A percentile compares a stretch with the other conserved stretches of the same genome.
Conservation (phyloP, 352 stramenopile species). For the Phytophthora ramorum region DNA sequence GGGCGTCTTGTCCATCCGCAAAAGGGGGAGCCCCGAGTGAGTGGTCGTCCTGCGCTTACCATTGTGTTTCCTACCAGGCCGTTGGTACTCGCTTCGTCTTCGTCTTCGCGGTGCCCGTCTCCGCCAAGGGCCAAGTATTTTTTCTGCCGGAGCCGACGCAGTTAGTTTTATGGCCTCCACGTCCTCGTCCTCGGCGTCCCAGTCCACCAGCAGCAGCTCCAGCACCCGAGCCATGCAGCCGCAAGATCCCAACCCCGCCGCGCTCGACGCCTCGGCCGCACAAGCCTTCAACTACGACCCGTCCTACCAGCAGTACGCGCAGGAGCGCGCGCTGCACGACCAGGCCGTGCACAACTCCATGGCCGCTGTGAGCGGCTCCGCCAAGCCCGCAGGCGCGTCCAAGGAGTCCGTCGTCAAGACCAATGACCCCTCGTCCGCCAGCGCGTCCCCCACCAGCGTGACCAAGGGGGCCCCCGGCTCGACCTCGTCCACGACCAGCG, state of each 20-base stretch:
- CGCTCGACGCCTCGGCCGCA: conserved; percentile 39
- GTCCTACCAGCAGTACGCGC: conserved; percentile 59
- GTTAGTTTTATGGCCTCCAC: conserved; percentile 72
- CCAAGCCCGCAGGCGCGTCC: conserved; percentile 14
- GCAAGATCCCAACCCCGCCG: conserved; percentile 28
- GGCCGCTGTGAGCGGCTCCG: conserved; percentile 12
- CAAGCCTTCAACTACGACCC: conserved; percentile 59
- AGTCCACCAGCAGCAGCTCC: conserved; percentile 24
- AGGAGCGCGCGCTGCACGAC: conserved; percentile 48
- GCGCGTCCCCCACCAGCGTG: conserved; percentile 35
- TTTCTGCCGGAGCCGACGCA: conserved; percentile 40
- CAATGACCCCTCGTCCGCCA: not conserved
- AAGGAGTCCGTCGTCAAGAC: too few relatives aligned
- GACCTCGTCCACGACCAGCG: not conserved
- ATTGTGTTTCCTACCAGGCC: conserved; percentile 48
- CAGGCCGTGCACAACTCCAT: conserved; percentile 41
- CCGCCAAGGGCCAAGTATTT: conserved; percentile 32
- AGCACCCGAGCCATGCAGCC: conserved; percentile 34
- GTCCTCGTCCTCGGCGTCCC: conserved; percentile 46
- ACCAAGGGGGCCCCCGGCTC: conserved; percentile 20
- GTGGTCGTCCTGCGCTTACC: conserved; percentile 48
- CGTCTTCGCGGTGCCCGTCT: conserved; percentile 34
- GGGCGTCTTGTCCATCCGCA: conserved; percentile 2
- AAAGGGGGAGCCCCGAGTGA: conserved; percentile 23
- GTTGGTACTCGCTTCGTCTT: conserved; percentile 40